Evolutionary conservation across 441 rosid species (phyloP).

Genomic region (Populus hybrid): DNA sequence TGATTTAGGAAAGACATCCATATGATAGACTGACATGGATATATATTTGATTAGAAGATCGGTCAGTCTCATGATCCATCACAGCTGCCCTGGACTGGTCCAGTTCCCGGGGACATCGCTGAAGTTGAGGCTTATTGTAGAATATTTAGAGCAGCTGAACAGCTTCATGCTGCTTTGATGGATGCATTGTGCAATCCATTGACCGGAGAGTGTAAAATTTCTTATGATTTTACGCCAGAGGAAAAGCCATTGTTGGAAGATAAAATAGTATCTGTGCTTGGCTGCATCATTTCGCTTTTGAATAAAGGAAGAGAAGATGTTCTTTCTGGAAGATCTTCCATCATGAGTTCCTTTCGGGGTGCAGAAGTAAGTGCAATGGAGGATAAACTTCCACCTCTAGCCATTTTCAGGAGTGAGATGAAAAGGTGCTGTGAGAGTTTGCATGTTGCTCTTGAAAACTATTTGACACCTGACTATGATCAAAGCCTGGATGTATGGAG

Average conservation of each 20-base stretch:
- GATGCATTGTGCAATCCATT: slow-evolving; percentile 89
- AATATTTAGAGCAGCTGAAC: slow-evolving; percentile 83
- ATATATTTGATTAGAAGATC: slow-evolving; percentile 33
- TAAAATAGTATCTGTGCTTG: slow-evolving; percentile 89
- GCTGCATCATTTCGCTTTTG: slow-evolving; percentile 82
- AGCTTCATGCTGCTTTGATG: slow-evolving; percentile 85
- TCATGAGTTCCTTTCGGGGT: slow-evolving; percentile 42
- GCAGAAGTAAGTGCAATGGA: slow-evolving; percentile 54
- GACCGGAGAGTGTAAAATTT: slow-evolving; percentile 85
- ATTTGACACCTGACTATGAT: slow-evolving; percentile 68
- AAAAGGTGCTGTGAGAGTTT: slow-evolving; percentile 95
- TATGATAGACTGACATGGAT: slow-evolving; percentile 26
- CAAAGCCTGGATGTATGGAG: slow-evolving; percentile 77
- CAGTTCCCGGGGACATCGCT: slow-evolving; percentile 94
- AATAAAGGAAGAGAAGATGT: slow-evolving; percentile 89
- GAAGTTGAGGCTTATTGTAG: slow-evolving; percentile 98
- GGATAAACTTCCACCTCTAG: slow-evolving; percentile 85
- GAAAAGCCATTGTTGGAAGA: slow-evolving; percentile 91
- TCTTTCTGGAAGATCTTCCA: slow-evolving; percentile 80
- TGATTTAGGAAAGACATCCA: background rate
- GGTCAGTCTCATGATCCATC: slow-evolving; percentile 55
- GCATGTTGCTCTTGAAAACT: slow-evolving; percentile 87
- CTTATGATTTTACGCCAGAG: slow-evolving; percentile 70
- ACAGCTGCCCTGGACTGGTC: slow-evolving; percentile 84
- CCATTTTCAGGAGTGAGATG: slow-evolving; percentile 88